phyloP scores from a whole-genome alignment of 2,329 filamentous ascomycete species.

The Pyricularia grisea region DNA sequence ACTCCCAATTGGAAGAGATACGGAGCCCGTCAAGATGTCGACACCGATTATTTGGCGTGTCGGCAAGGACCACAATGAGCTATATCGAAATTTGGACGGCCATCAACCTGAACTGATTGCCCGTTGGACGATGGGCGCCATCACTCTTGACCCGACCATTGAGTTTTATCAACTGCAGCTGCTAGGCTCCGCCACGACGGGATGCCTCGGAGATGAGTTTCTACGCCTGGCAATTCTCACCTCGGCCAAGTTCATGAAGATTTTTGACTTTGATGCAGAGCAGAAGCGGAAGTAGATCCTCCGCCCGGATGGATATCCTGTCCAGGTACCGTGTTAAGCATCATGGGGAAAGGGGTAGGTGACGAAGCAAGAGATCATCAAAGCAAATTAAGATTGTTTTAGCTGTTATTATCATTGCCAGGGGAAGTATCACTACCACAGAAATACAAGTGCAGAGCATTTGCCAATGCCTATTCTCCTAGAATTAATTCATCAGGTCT shows the following conservation, averaged over 20 bases:
- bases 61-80: constrained; percentile 3
- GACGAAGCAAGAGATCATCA: neutral
- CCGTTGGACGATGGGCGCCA: neutral
- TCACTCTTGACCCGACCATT: neutral
- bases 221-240: neutral
- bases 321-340: neutral
- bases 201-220: neutral
- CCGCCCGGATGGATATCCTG: neutral
- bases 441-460: neutral
- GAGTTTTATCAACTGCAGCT: neutral
- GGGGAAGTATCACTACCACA: neutral
- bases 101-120: neutral
- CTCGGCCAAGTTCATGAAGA: constrained; percentile 2
- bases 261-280: constrained; percentile 1
- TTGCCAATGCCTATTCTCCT: too few relatives aligned
- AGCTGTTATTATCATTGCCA: neutral
- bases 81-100: neutral
- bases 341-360: neutral
- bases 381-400: neutral
- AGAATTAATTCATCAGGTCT: too few relatives aligned
- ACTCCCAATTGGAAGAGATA: neutral
- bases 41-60: neutral
- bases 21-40: neutral
- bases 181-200: neutral
- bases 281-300: neutral